Percentiles rank a stretch among this genome's conserved stretches.
These are phyloP conservation scores for Coelastrella sp. DNA, from an alignment of 139 green algal species.

Conservation along the genomic window DNA sequence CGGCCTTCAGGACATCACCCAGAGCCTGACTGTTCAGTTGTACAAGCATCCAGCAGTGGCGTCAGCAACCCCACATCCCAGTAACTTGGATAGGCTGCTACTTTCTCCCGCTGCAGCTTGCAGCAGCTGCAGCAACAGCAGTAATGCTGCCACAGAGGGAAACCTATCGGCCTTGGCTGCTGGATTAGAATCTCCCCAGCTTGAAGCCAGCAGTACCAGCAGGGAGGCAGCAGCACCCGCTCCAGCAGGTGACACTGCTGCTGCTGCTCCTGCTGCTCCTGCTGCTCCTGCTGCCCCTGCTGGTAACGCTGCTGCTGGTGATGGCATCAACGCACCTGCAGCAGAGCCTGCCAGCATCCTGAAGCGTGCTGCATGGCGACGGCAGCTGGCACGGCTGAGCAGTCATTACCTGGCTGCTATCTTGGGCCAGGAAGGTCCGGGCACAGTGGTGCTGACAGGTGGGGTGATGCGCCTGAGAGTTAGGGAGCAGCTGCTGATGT, in stretches of 20 bases:
- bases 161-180: not conserved
- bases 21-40: not conserved
- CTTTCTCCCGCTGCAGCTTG: not conserved
- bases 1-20: not conserved
- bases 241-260: not conserved
- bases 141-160: not conserved
- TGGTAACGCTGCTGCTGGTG: not conserved
- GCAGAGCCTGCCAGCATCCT: conserved; percentile 16
- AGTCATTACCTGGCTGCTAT: conserved; percentile 20
- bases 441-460: conserved; percentile 22
- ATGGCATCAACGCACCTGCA: not conserved
- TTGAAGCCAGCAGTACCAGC: not conserved
- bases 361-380: conserved; percentile 19
- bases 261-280: not conserved
- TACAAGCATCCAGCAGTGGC: conserved; percentile 17
- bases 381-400: not conserved
- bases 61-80: not conserved
- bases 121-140: conserved; percentile 4
- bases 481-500: not conserved
- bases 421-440: conserved; percentile 12
- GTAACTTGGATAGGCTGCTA: conserved; percentile 1
- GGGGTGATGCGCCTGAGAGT: not conserved
- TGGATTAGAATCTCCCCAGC: not conserved
- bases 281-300: not conserved
- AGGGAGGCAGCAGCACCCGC: not conserved